Evolutionary conservation across 768 basidiomycete genomes (phyloP).

Genomic region (Cubamyces lactineus): DNA sequence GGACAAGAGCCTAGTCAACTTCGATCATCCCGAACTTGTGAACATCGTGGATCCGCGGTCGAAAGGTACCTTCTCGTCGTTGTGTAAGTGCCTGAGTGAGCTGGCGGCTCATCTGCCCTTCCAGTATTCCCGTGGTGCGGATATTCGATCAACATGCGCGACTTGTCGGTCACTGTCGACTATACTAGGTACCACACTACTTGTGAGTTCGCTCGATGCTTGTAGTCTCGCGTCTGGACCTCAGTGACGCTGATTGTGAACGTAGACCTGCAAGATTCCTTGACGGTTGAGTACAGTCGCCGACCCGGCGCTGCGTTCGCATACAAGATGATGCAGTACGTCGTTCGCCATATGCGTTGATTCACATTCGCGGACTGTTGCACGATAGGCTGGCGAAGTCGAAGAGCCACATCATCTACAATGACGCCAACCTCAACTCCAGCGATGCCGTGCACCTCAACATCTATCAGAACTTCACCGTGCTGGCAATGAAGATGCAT

Average conservation of each 20-base stretch:
- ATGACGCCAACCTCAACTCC: slow-evolving; percentile 72
- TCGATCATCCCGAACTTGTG: slow-evolving; percentile 61
- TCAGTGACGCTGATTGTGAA: neutral
- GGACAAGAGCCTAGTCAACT: slow-evolving; percentile 90
- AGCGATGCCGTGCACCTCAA: slow-evolving; percentile 68
- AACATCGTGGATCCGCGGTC: slow-evolving; percentile 55
- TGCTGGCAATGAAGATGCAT: slow-evolving; percentile 87
- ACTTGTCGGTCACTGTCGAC: slow-evolving; percentile 80
- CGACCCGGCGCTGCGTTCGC: slow-evolving; percentile 66
- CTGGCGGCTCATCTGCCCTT: neutral
- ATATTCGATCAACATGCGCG: slow-evolving; percentile 70
- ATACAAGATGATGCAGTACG: slow-evolving; percentile 77
- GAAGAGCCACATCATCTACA: slow-evolving; percentile 79
- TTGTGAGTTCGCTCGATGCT: slow-evolving; percentile 44
- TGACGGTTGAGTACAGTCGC: slow-evolving; percentile 71
- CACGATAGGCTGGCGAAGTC: slow-evolving; percentile 64
- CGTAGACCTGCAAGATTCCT: slow-evolving; percentile 64
- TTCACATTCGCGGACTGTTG: neutral
- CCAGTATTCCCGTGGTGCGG: slow-evolving; percentile 96
- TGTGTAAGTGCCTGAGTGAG: too few relatives aligned
- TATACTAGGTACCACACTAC: slow-evolving; percentile 67
- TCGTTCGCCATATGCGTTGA: slow-evolving; percentile 6
- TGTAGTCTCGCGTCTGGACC: too few relatives aligned
- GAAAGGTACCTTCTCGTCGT: slow-evolving; percentile 36
- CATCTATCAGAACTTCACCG: slow-evolving; percentile 82